Percentiles rank a stretch among this genome's conserved stretches.
Evolutionary conservation across 1,139 yeast species (phyloP).

Genomic region (Saccharomyces hybrid): DNA sequence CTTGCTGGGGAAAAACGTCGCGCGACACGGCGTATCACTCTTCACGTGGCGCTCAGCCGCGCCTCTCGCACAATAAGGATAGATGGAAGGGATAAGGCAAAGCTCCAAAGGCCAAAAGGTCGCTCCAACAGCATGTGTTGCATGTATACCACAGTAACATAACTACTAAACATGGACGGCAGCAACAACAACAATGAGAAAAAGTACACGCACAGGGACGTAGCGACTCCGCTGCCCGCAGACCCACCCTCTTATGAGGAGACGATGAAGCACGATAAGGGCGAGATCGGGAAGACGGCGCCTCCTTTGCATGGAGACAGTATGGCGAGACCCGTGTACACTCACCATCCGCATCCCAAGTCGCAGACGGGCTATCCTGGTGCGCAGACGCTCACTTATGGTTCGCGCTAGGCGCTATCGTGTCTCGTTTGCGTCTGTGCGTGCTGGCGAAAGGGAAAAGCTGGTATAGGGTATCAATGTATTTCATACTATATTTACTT

Average conservation of each 20-base stretch:
- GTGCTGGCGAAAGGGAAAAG: not conserved
- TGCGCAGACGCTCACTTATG: conserved; percentile 1
- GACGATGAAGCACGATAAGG: conserved; percentile 12
- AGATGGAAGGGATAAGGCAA: not conserved
- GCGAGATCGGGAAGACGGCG: not conserved
- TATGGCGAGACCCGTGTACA: conserved; percentile 2
- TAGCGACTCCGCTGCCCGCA: conserved; percentile 7
- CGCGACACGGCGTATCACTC: no score
- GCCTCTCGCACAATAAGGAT: not conserved
- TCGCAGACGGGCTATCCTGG: conserved; percentile 15
- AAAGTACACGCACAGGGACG: not conserved
- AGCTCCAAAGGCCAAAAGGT: not conserved
- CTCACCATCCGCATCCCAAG: conserved; percentile 12
- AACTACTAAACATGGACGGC: not conserved
- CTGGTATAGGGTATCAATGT: not conserved
- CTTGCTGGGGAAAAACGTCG: not conserved
- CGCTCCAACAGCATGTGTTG: no score
- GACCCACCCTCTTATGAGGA: conserved; percentile 25
- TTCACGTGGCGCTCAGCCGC: not conserved
- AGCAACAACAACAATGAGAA: not conserved
- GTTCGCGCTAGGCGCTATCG: not conserved
- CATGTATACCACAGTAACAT: not conserved
- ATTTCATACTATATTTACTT: not conserved
- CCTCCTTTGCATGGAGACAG: not conserved
- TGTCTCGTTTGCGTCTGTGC: no score